These are phyloP conservation scores for Clarireedia paspali DNA, from an alignment of 2,329 filamentous ascomycete species.

Conservation along the genomic window DNA sequence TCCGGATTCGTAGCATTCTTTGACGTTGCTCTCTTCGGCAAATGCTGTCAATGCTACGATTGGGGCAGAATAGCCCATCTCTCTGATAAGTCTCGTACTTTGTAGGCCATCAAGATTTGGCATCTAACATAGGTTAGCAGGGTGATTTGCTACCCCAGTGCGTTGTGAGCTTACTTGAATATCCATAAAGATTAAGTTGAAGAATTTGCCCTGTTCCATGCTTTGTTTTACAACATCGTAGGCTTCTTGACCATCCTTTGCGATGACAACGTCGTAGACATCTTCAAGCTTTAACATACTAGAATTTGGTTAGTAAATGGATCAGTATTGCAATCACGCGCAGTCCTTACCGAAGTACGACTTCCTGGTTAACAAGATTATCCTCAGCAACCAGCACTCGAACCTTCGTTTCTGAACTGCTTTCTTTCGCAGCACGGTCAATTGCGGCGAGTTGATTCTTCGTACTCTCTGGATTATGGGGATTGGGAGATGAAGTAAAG, in stretches of 20 bases:
- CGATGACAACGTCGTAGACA: constrained; percentile 81
- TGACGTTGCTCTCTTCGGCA: constrained; percentile 81
- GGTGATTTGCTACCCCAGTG: background rate
- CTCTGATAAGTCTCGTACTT: constrained; percentile 74
- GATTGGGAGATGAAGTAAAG: constrained; percentile 39
- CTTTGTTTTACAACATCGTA: constrained; percentile 77
- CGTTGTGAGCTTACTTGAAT: constrained; percentile 43
- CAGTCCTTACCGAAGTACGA: constrained; percentile 42
- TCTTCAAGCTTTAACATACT: constrained; percentile 67
- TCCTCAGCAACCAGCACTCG: constrained; percentile 82
- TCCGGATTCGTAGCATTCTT: constrained; percentile 77
- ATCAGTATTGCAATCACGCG: constrained; percentile 34
- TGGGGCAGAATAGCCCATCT: constrained; percentile 79
- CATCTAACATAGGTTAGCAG: constrained; percentile 49
- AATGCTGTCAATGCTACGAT: constrained; percentile 91
- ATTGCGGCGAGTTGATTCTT: constrained; percentile 59
- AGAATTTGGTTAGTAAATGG: constrained; percentile 44
- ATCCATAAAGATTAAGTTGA: constrained; percentile 93
- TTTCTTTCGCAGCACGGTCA: constrained; percentile 55
- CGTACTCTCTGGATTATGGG: constrained; percentile 20
- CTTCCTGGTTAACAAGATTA: constrained; percentile 57
- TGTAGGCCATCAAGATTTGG: constrained; percentile 86
- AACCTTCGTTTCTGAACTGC: constrained; percentile 52
- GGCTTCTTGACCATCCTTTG: constrained; percentile 79
- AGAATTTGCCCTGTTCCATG: constrained; percentile 65